Conservation (phyloP, 805 yeast species). For the Candida bentonensis region DNA sequence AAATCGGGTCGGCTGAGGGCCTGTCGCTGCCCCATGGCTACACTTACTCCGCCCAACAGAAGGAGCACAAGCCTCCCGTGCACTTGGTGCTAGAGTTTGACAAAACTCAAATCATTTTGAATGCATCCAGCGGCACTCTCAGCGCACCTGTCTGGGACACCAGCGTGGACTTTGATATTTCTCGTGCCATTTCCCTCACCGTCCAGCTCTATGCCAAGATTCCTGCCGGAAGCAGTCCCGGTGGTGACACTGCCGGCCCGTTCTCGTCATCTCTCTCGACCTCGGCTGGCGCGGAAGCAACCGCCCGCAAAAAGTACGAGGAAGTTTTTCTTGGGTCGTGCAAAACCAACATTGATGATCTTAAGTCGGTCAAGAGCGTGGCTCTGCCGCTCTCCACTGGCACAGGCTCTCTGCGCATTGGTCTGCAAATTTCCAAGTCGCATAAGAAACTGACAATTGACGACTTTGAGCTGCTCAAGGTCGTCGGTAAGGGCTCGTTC, state of each 20-base stretch:
- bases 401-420: constrained; percentile 27
- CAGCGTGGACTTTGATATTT: constrained; percentile 82
- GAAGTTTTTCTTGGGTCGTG: constrained; percentile 69
- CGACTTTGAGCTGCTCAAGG: constrained; percentile 85
- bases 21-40: constrained; percentile 47
- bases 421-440: constrained; percentile 51
- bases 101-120: constrained; percentile 79
- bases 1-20: constrained; percentile 56
- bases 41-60: neutral
- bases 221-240: constrained; percentile 19
- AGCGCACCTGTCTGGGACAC: constrained; percentile 73
- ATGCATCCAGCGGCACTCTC: constrained; percentile 74
- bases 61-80: constrained; percentile 43
- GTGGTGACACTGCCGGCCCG: constrained; percentile 11
- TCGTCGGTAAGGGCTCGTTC: constrained; percentile 94
- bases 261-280: constrained; percentile 8
- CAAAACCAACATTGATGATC: constrained; percentile 31
- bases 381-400: constrained; percentile 17
- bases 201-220: constrained; percentile 69
- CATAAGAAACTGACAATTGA: constrained; percentile 60
- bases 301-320: constrained; percentile 26
- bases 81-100: constrained; percentile 88
- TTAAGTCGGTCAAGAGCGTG: constrained; percentile 4
- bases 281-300: constrained; percentile 36
- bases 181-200: constrained; percentile 49